Evolutionary conservation across 495 filamentous ascomycete genomes (phyloP), one percentile per base, ranked within the genome.

Genomic region (Rhypophila decipiens): DNA sequence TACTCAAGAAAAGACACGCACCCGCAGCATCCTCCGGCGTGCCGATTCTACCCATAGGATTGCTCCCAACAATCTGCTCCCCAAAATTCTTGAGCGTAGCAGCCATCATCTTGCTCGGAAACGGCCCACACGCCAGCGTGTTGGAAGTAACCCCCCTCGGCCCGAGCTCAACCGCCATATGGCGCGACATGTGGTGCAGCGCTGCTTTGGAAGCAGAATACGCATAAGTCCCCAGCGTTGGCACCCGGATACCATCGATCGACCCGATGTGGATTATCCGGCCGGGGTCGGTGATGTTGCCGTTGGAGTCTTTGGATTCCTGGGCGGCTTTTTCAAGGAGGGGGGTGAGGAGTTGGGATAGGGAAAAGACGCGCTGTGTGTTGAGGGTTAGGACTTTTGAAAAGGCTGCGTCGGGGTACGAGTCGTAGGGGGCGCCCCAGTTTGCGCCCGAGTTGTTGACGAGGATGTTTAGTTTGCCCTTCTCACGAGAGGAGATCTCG

Each of bases 81-180:
- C 75, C 74, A 49, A 78, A 77, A 5, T 68, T 59, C 49, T 79
- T 66, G 44, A 90, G 62, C 34, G 84, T 87, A 34, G 76, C 80
- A 10, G 78, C 79, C 86, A 88, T 89, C 86, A 90, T 91, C 67
- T 87, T 88, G 49, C 79, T 85, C 59, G 87, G 72, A 54, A 91
- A 91, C 12, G 86, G 86, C 9, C 87, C 86, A 53, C 86, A 90
- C 24, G 87, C 87, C 43, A 91, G 46, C 33, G 53, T 58, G 39
- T 68, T 68, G 51, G 51, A 57, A 36, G 65, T 90, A 46, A 93
- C 78, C 51, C 82, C 74, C 34, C 84, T 69, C 46, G 71, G 78
- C 7, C 87, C 85, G 15, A 90, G 67, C 65, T 88, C 82, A 39
- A 73, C 72, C 1, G 86, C 85, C 42, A 93, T 68, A 47, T 85